Conservation (phyloP, 257 asterid species). For the Ehretia macrophylla region DNA sequence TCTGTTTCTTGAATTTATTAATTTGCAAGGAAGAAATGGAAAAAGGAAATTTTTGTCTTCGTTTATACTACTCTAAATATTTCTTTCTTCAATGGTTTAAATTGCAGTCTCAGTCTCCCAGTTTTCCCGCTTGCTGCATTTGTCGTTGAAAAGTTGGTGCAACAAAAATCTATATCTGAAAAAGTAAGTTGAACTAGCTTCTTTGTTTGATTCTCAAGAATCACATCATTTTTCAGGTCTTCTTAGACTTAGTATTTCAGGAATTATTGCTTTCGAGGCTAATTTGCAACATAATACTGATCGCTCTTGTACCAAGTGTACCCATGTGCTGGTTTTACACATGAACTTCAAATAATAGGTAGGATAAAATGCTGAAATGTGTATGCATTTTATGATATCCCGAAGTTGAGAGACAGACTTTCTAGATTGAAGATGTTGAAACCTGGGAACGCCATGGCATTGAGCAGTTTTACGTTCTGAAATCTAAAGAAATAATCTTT, state of each 20-base stretch:
- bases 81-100: constrained; percentile 4
- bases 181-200: constrained; percentile 43
- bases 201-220: constrained; percentile 9
- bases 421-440: no score
- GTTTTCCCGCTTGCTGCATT: constrained; percentile 79
- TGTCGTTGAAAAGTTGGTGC: constrained; percentile 69
- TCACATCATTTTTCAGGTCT: no score
- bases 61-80: neutral
- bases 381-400: no score
- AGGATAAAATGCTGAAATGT: constrained; percentile 1
- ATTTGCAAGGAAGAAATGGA: constrained; percentile 3
- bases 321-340: no score
- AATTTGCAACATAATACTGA: no score
- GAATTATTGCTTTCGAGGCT: no score
- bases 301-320: no score
- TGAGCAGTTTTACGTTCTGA: neutral
- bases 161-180: constrained; percentile 51
- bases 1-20: neutral
- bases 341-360: no score
- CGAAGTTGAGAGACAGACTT: no score
- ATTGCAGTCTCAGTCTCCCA: constrained; percentile 79
- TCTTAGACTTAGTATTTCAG: no score
- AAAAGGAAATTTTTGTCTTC: neutral
- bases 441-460: no score
- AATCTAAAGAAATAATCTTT: neutral